Evolutionary conservation across 768 basidiomycete species (phyloP), one percentile per base, ranked within the genome.

Genomic region (Tylopilus plumbeoviolaceoides): DNA sequence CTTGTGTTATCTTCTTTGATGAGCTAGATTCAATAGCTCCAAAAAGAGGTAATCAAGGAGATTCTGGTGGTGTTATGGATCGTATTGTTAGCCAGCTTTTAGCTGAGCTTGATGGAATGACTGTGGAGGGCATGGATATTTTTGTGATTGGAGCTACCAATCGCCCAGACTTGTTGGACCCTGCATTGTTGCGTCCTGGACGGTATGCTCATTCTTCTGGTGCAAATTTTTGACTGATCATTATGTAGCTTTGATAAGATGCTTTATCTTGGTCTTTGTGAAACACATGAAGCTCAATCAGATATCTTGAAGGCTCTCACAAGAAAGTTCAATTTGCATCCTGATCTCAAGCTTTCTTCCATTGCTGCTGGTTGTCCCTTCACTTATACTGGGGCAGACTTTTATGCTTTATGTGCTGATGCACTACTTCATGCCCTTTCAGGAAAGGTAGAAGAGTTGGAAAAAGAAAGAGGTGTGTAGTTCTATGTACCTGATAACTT

Each of bases 31-130:
- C 89, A 2, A 85, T 98, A 25, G 95, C 95, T 35, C 95, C 95
- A 1, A 94, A 95, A 67, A 79, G 95, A 58, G 95, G 95, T 17
- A 91, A 91, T 60, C 91, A 94, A 61, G 95, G 95, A 0, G 95
- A 98, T 66, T 95, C 93, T 31, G 95, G 94, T 21, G 95, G 95
- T 11, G 95, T 98, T 15, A 98, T 98, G 94, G 95, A 98, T 69
- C 82, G 95, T 17, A 97, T 98, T 63, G 95, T 98, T 52, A 94
- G 91, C 62, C 95, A 97, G 71, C 75, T 97, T 30, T 73, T 98
- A 35, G 92, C 95, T 8, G 95, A 98, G 70, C 76, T 98, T 39
- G 95, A 98, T 72, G 94, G 94, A 3, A 91, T 95, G 82, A 77
- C 84, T 9, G 70, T 73, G 23, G 84, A 84, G 4, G 79, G 79